Conservation (phyloP, 164 flowering plant species). For the Magnolia sinica region DNA sequence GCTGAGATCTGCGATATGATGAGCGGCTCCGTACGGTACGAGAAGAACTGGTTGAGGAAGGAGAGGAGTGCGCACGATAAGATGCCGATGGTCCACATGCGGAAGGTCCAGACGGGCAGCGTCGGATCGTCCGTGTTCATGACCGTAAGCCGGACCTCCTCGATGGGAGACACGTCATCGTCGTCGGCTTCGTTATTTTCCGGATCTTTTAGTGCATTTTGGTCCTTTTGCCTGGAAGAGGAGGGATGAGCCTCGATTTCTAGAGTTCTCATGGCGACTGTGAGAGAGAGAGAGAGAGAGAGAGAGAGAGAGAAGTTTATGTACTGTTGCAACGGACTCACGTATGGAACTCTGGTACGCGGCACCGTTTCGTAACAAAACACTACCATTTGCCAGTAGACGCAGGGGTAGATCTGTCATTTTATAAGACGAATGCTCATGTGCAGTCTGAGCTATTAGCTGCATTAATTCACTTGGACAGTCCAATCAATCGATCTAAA, state of each 20-base stretch:
- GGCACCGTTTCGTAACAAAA: too few species aligned
- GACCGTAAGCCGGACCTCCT: slow-evolving; percentile 80
- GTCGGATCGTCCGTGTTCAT: slow-evolving; percentile 74
- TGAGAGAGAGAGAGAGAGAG: neutral
- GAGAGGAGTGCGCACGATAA: slow-evolving; percentile 65
- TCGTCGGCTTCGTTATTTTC: slow-evolving; percentile 19
- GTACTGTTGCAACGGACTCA: too few species aligned
- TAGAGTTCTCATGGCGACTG: neutral
- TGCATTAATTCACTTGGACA: too few species aligned
- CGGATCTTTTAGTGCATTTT: neutral
- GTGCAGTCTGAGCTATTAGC: too few species aligned
- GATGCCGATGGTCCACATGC: slow-evolving; percentile 83
- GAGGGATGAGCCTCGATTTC: neutral
- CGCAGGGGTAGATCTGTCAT: too few species aligned
- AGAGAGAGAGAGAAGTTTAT: neutral
- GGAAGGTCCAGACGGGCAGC: slow-evolving; percentile 88
- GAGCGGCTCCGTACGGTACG: slow-evolving; percentile 69
- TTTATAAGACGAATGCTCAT: too few species aligned
- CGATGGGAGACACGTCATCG: slow-evolving; percentile 68
- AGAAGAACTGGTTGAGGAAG: slow-evolving; percentile 81
- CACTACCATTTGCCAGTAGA: too few species aligned
- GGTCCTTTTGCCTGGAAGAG: neutral
- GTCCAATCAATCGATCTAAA: too few species aligned
- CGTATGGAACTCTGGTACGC: too few species aligned
- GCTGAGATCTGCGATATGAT: slow-evolving; percentile 58